Conservation (phyloP, 2,329 filamentous ascomycete species). For the Scedosporium dehoogii region DNA sequence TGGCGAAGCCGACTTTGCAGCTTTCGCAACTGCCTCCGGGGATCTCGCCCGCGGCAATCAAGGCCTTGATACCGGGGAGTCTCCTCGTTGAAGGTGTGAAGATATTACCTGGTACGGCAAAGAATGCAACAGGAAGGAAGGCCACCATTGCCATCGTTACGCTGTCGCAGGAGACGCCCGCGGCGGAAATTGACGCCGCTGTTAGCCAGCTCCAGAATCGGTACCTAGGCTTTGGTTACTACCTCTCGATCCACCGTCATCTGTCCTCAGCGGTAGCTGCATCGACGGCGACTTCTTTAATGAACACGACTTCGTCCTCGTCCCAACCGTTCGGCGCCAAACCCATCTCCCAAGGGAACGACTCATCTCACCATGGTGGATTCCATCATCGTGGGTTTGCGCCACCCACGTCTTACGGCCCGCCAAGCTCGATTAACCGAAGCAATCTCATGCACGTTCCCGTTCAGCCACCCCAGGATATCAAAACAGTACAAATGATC, state of each 20-base stretch:
- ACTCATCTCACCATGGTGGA: not conserved
- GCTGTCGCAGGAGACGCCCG: constrained; percentile 68
- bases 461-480: constrained; percentile 65
- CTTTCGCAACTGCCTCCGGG: constrained; percentile 51
- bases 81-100: constrained; percentile 65
- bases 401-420: constrained; percentile 61
- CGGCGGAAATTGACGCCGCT: constrained; percentile 70
- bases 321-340: constrained; percentile 73
- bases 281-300: constrained; percentile 24
- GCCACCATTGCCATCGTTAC: constrained; percentile 72
- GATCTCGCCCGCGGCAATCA: constrained; percentile 49
- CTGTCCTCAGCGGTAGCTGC: constrained; percentile 63
- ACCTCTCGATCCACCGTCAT: constrained; percentile 70
- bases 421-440: constrained; percentile 12
- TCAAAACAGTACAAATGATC: constrained; percentile 71
- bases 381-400: constrained; percentile 53
- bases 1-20: constrained; percentile 52
- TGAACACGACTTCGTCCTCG: constrained; percentile 29
- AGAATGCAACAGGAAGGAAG: constrained; percentile 51
- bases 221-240: constrained; percentile 78
- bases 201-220: constrained; percentile 72
- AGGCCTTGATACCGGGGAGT: constrained; percentile 46
- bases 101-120: constrained; percentile 48
- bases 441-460: constrained; percentile 51
- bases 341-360: constrained; percentile 30